Evolutionary conservation across 2,329 filamentous ascomycete genomes (phyloP), one percentile per base, ranked within the genome.

Genomic region (Trichothecium sympodiale): DNA sequence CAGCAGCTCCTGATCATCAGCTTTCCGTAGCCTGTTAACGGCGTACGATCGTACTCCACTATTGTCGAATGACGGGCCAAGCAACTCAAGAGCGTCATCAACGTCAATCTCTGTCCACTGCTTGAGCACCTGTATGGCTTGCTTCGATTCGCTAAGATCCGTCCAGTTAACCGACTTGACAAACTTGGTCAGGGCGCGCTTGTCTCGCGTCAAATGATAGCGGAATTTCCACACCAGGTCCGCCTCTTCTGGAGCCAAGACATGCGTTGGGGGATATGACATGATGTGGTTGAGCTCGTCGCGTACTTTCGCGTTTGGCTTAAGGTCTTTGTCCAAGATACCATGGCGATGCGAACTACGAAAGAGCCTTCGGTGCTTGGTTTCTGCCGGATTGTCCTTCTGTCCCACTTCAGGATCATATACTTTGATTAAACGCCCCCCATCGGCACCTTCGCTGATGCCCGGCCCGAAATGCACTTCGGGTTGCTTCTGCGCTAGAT

Each of bases 71-170:
- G 83, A 87, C 8, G 91, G 89, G 0, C 91, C 91, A 2, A 98
- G 76, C 9, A 98, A 68, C 56, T 98, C 91, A 31, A 98, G 70
- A 14, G 89, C 91, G 62, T 96, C 91, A 49, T 98, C 93, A 5
- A 98, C 80, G 52, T 96, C 91, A 39, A 98, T 94, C 45, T 94
- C 86, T 0, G 84, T 93, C 91, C 91, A 98, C 47, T 88, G 89
- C 0, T 82, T 77, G 14, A 98, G 70, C 4, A 98, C 77, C 41
- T 93, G 85, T 17, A 91, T 83, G 5, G 89, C 88, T 61, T 95
- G 87, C 40, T 83, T 80, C 4, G 83, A 79, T 64, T 98, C 89
- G 41, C 77, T 77, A 32, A 75, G 72, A 54, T 94, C 89, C 34
- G 75, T 77, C 89, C 91, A 98, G 46, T 93, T 88, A 28, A 95